Evolutionary conservation across 495 filamentous ascomycete genomes (phyloP), one percentile per base, ranked within the genome.

Genomic region (Hyaloscypha finlandica): DNA sequence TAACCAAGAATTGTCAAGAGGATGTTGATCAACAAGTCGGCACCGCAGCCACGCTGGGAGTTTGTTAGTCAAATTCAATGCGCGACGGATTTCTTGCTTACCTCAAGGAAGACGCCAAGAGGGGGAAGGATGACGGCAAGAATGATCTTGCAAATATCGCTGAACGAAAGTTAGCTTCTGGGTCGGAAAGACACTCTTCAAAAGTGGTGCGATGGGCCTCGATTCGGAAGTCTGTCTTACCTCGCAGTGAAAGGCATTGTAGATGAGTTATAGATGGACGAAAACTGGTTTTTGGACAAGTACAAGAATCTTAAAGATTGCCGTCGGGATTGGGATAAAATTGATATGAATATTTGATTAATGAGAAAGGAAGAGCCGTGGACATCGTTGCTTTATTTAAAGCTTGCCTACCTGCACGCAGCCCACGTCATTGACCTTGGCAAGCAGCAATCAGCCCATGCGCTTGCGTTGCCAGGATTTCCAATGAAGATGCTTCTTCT

Each of bases 61-160:
- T 63, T 14, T 32, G 53, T 65, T 58, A 63, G 45, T 32, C 45
- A 35, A 31, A 37, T 48, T 4, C 32, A 22, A 35, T 59, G 29
- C 53, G 8, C 12, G 9, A 35, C 16, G 53, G 56, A 33, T 11
- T 39, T 61, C 20, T 30, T 14, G 12, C 62, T 53, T 69, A 63
- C 61, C 67, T 95, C 90, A 65, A 96, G 86, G 85, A 97, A 96
- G 76, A 96, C 94, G 77, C 92, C 92, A 39, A 96, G 83, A 69
- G 94, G 94, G 48, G 94, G 94, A 59, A 96, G 83, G 81, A 96
- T 79, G 81, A 96, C 82, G 81, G 92, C 90, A 76, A 94, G 82
- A 80, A 95, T 87, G 84, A 96, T 93, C 83, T 96, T 94, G 90
- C 88, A 89, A 84, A 94, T 92, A 76, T 96, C 92, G 79, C 91